A percentile compares a stretch with the other conserved stretches of the same genome.
Evolutionary conservation across 1,139 yeast genomes (phyloP).

Genomic region (Hyphopichia buzzinii): DNA sequence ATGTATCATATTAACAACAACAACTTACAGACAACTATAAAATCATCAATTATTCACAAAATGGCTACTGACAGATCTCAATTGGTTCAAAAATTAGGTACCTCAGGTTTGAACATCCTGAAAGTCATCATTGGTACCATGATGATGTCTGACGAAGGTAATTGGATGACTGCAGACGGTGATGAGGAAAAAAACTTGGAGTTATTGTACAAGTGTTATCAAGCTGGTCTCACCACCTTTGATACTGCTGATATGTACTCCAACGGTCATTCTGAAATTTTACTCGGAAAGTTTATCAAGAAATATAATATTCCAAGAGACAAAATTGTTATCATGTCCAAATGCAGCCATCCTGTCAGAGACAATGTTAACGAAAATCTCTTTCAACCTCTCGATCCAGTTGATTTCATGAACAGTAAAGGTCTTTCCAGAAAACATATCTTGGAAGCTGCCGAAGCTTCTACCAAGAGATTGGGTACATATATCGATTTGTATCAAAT

Average conservation of each 20-base stretch:
- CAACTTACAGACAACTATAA: too few relatives aligned
- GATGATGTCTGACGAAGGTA: not conserved
- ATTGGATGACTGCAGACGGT: not conserved
- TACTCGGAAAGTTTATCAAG: conserved; percentile 42
- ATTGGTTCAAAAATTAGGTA: too few relatives aligned
- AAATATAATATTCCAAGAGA: conserved; percentile 16
- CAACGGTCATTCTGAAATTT: conserved; percentile 26
- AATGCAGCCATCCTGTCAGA: conserved; percentile 15
- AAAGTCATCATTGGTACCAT: not conserved
- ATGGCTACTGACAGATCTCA: too few relatives aligned
- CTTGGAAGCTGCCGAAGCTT: conserved; percentile 15
- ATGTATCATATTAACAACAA: too few relatives aligned
- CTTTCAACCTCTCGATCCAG: too few relatives aligned
- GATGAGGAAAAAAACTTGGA: not conserved
- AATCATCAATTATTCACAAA: too few relatives aligned
- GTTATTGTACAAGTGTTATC: conserved; percentile 1
- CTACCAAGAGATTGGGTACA: conserved; percentile 17
- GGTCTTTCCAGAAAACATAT: conserved; percentile 19
- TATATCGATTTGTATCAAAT: conserved; percentile 18
- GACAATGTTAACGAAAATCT: not conserved
- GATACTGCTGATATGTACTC: conserved; percentile 8
- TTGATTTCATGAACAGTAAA: conserved; percentile 10
- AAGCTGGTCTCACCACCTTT: too few relatives aligned
- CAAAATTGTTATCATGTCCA: conserved; percentile 43
- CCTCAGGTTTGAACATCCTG: not conserved